Evolutionary conservation across 2,329 filamentous ascomycete species (phyloP).

Genomic region (Alternaria rosae): DNA sequence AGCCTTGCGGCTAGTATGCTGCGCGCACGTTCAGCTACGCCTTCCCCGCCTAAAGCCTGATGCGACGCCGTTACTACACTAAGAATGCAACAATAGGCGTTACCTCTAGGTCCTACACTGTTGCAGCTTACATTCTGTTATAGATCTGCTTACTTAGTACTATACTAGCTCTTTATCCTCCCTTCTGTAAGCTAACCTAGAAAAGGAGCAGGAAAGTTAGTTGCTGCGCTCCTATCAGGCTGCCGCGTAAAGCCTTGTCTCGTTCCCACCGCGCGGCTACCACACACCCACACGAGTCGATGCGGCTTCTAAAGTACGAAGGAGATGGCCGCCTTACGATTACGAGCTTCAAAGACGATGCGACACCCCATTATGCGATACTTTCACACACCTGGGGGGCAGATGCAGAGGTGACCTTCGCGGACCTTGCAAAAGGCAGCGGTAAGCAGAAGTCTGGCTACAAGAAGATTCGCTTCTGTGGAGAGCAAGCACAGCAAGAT

Average conservation of each 20-base stretch:
- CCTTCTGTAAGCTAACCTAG: neutral
- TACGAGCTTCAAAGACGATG: neutral
- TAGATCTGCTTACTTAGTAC: neutral
- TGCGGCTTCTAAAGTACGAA: conserved; percentile 19
- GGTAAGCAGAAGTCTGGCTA: conserved; percentile 6
- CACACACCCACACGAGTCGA: conserved; percentile 6
- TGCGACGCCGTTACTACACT: neutral
- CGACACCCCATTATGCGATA: conserved; percentile 25
- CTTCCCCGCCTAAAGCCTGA: neutral
- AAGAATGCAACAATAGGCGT: neutral
- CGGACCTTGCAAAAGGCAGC: conserved; percentile 17
- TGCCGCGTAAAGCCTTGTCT: conserved; percentile 8
- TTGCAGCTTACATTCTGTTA: neutral
- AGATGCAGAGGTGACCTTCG: conserved; percentile 34
- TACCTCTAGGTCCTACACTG: too few species aligned
- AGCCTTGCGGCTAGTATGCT: too few species aligned
- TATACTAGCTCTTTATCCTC: neutral
- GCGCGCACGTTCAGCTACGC: conserved; percentile 4
- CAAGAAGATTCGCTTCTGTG: neutral
- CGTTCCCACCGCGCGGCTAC: conserved; percentile 2
- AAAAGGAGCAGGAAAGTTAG: too few species aligned
- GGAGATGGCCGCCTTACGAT: conserved; percentile 11
- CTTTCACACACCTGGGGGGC: conserved; percentile 39
- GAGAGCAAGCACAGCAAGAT: neutral
- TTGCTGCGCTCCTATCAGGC: conserved; percentile 7